Base-by-base conservation (phyloP, 2,329 filamentous ascomycete species). In the Penicillium sp. region DNA sequence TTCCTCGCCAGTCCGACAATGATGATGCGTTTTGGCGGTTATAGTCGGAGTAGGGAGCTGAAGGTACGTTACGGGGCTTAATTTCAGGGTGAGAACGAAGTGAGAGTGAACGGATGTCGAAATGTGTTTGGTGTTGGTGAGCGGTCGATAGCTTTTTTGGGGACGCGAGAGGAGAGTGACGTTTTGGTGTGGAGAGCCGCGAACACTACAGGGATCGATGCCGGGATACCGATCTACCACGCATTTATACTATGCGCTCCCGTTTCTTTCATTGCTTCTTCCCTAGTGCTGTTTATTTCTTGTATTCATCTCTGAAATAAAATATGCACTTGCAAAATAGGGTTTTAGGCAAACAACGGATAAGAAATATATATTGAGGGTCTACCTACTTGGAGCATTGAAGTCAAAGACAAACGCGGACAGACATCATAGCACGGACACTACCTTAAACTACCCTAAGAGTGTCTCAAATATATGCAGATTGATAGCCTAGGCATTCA, bases 141-240 rank as follows among this genome's bases (percentile, higher is more conserved):
- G 50, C 37, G 50, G 50, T 52, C 46, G 54, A 56, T 42, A 54
- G 52, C 57, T 57, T 55, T 57, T 57, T 60, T 25, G 46, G 51
- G 51, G 46, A 52, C 50, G 54, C 53, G 57, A 50, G 54, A 46
- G 45, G 48, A 49, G 31, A 55, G 54, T 58, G 56, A 60, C 56
- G 56, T 58, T 60, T 44, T 53, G 47, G 44, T 49, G 51, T 50
- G 54, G 50, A 48, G 53, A 44, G 31, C 29, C 33, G 28, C 39
- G 24, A 46, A 31, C 38, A 53, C 35, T 20, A 20, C 32, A 29
- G 15, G 25, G 25, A 27, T 27, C 25, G 2, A 7, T 6, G 25
- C 15, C 15, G 15, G 15, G 15, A 18, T 18, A 18, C 15, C 15
- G 32, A 35, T 18, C n/a, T 18, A 15, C 15, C 32, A 35, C 8